Percentiles rank a stretch among this genome's conserved stretches.
Evolutionary conservation across 2,329 filamentous ascomycete genomes (phyloP).

Genomic region (Alternaria sp.): DNA sequence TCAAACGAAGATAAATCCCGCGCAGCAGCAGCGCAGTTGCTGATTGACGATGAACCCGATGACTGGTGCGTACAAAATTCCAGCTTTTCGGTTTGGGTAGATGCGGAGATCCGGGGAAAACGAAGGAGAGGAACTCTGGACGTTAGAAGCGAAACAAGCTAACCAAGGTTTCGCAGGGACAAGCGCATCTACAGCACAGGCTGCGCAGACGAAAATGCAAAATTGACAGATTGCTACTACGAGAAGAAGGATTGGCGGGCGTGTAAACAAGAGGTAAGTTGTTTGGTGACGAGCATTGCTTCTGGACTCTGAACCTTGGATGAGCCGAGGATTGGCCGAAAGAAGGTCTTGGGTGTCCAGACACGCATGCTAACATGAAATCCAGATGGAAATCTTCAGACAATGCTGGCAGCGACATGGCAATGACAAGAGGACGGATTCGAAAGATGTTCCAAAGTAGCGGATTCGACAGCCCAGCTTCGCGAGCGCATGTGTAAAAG

Average conservation of each 20-base stretch:
- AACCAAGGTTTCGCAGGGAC: slow-evolving; percentile 68
- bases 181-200: slow-evolving; percentile 97
- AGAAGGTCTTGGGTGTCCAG: too few relatives aligned
- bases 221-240: slow-evolving; percentile 93
- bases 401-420: slow-evolving; percentile 90
- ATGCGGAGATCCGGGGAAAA: slow-evolving; percentile 7
- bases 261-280: slow-evolving; percentile 83
- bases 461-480: background rate
- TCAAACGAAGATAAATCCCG: slow-evolving; percentile 61
- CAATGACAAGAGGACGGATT: slow-evolving; percentile 81
- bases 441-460: slow-evolving; percentile 66
- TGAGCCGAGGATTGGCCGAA: slow-evolving; percentile 29
- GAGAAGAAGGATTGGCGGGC: slow-evolving; percentile 95
- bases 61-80: slow-evolving; percentile 72
- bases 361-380: background rate
- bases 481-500: background rate
- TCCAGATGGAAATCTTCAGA: slow-evolving; percentile 85
- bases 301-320: slow-evolving; percentile 25
- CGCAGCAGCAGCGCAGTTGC: slow-evolving; percentile 45
- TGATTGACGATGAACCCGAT: slow-evolving; percentile 86
- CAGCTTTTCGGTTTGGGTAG: background rate
- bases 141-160: slow-evolving; percentile 24
- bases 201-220: slow-evolving; percentile 86
- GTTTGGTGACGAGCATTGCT: background rate
- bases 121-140: background rate